Conservation (phyloP, 805 yeast species). For the Vanderwaltozyma tropicalis region DNA sequence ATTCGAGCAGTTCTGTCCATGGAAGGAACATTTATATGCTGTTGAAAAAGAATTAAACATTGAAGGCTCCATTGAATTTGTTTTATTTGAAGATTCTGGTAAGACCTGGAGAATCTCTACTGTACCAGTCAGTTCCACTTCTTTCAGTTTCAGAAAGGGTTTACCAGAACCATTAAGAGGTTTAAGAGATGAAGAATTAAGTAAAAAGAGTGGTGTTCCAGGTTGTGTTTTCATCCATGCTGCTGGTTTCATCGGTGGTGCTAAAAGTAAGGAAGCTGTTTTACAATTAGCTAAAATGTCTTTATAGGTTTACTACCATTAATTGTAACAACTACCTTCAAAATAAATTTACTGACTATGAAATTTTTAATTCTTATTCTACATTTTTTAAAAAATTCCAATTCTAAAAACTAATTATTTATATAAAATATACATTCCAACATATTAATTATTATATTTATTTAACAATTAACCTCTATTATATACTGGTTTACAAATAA, state of each 20-base stretch:
- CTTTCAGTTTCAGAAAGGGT: conserved; percentile 78
- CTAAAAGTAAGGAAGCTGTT: conserved; percentile 68
- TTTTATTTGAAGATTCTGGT: conserved; percentile 67
- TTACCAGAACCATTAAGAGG: conserved; percentile 93
- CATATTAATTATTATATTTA: too few relatives aligned
- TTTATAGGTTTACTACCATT: conserved; percentile 12
- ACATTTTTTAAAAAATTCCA: too few relatives aligned
- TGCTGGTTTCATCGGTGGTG: conserved; percentile 96
- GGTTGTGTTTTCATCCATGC: conserved; percentile 92
- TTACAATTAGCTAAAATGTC: conserved; percentile 54
- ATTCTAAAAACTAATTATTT: too few relatives aligned
- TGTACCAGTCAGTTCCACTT: conserved; percentile 67
- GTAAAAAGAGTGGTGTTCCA: conserved; percentile 63
- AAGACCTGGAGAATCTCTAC: conserved; percentile 81
- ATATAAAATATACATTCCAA: too few relatives aligned
- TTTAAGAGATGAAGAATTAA: conserved; percentile 76
- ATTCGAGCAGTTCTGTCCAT: conserved; percentile 72
- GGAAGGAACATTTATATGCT: conserved; percentile 85
- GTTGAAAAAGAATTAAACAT: conserved; percentile 51
- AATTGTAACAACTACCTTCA: background rate
- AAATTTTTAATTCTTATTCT: too few relatives aligned
- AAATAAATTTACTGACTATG: too few relatives aligned
- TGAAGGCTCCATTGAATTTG: conserved; percentile 55
- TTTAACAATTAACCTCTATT: too few relatives aligned
- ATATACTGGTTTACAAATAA: too few relatives aligned